Evolutionary conservation across 331 rosid species (phyloP).

Genomic region (Malus hybrid): DNA sequence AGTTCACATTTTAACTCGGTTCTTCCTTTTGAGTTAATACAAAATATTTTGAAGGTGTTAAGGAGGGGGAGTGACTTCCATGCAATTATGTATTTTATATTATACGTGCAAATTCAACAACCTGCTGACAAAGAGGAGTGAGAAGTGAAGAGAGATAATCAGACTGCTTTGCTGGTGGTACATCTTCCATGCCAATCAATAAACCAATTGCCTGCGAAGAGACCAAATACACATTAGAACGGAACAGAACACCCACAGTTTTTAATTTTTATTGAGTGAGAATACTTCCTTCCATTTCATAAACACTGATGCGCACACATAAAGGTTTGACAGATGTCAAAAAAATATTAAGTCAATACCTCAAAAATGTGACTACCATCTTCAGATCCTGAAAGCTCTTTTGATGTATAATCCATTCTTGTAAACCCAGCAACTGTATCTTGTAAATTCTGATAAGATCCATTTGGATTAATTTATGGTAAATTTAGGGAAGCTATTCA

Average conservation of each 20-base stretch:
- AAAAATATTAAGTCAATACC: conserved; percentile 30
- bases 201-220: conserved; percentile 83
- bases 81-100: background rate
- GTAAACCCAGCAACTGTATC: conserved; percentile 71
- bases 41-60: background rate
- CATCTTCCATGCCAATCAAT: conserved; percentile 92
- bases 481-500: background rate
- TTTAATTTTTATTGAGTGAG: background rate
- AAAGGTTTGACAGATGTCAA: background rate
- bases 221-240: conserved; percentile 12
- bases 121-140: conserved; percentile 90
- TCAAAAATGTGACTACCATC: conserved; percentile 97
- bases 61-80: conserved; percentile 9
- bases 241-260: background rate
- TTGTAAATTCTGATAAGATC: conserved; percentile 52
- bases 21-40: background rate
- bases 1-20: conserved; percentile 3
- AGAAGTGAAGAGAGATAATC: conserved; percentile 88
- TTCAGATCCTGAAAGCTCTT: conserved; percentile 64
- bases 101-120: conserved; percentile 13
- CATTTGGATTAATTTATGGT: background rate
- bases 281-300: background rate
- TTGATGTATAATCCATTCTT: conserved; percentile 41
- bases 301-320: background rate
- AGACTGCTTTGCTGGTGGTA: conserved; percentile 67